Conservation (phyloP, 805 yeast species). For the Ogataea degrootiae region DNA sequence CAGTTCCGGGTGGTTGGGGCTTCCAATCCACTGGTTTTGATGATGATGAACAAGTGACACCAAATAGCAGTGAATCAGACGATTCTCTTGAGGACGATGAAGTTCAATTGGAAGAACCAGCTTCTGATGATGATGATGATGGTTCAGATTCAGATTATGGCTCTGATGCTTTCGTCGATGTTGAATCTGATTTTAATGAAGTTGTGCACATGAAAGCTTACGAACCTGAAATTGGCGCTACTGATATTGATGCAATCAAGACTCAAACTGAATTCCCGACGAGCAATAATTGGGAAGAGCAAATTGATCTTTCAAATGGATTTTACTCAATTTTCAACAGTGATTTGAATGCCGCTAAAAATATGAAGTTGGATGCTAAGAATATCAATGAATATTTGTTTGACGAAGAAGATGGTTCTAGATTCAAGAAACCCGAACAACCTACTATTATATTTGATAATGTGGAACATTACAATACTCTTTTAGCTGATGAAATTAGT, state of each 20-base stretch:
- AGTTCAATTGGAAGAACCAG: conserved; percentile 1
- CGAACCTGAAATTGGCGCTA: conserved; percentile 56
- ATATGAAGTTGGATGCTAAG: conserved; percentile 13
- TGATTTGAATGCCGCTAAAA: conserved; percentile 11
- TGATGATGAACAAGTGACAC: neutral
- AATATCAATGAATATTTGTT: conserved; percentile 19
- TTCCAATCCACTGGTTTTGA: conserved; percentile 4
- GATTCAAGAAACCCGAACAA: conserved; percentile 6
- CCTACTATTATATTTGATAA: conserved; percentile 5
- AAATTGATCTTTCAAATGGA: conserved; percentile 49
- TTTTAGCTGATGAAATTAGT: conserved; percentile 13
- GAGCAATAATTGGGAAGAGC: conserved; percentile 61
- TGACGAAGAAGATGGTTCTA: conserved; percentile 11
- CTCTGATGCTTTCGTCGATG: neutral
- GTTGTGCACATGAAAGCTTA: conserved; percentile 59
- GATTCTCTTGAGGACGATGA: neutral
- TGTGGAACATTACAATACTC: conserved; percentile 3
- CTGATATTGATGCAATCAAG: conserved; percentile 39
- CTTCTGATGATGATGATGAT: conserved; percentile 1
- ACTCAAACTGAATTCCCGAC: conserved; percentile 42
- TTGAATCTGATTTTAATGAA: conserved; percentile 24
- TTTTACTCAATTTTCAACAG: conserved; percentile 35
- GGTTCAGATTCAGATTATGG: conserved; percentile 1
- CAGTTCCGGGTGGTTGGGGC: conserved; percentile 31
- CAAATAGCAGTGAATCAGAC: conserved; percentile 1